A percentile compares a stretch with the other conserved stretches of the same genome.
Conservation (phyloP, 2,329 filamentous ascomycete genomes). For the Coleophoma cylindrospora region DNA sequence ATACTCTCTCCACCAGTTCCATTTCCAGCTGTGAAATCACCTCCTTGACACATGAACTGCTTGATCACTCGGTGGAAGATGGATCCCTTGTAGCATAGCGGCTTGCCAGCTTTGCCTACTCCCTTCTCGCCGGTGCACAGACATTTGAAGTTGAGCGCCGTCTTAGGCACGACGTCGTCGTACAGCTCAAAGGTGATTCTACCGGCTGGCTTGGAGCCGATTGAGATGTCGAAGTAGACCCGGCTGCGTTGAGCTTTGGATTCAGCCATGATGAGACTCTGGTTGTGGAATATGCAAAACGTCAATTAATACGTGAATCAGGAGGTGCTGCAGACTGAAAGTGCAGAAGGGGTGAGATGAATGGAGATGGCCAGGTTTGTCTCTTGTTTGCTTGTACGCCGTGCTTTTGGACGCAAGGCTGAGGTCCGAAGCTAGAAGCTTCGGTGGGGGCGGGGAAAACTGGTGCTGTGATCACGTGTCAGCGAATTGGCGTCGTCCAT, state of each 20-base stretch:
- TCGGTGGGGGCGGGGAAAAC: no score
- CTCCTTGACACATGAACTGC: constrained; percentile 97
- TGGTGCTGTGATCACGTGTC: no score
- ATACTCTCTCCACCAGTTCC: constrained; percentile 96
- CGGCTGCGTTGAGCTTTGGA: constrained; percentile 41
- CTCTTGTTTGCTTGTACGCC: no score
- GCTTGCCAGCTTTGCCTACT: constrained; percentile 72
- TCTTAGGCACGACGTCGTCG: constrained; percentile 78
- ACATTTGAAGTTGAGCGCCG: constrained; percentile 90
- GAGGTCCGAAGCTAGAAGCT: no score
- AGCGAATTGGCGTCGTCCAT: no score
- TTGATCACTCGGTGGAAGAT: constrained; percentile 96
- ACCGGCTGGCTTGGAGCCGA: constrained; percentile 68
- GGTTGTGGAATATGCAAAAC: neutral
- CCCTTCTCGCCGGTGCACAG: constrained; percentile 96
- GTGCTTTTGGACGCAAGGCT: no score
- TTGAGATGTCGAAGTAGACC: constrained; percentile 90
- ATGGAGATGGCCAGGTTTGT: no score
- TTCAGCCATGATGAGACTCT: constrained; percentile 29
- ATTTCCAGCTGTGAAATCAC: constrained; percentile 92
- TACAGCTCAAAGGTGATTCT: constrained; percentile 84
- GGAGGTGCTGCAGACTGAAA: neutral
- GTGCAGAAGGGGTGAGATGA: no score
- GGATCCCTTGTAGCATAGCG: constrained; percentile 89
- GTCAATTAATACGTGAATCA: constrained; percentile 18